These are phyloP conservation scores for Pseudocohnilembus persalinus DNA, from an alignment of 169 alveolate species.

Conservation along the genomic window DNA sequence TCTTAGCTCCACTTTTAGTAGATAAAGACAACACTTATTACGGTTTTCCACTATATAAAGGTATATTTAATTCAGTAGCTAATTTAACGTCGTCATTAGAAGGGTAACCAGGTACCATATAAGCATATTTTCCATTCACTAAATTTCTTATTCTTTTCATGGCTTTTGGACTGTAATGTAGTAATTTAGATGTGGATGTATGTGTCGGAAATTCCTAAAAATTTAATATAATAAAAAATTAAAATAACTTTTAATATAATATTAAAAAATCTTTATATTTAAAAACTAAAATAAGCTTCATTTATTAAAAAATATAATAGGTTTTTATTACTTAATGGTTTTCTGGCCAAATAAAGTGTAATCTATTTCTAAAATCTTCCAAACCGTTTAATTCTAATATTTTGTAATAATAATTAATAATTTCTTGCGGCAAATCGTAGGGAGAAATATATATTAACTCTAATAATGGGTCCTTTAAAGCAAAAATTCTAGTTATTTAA, in stretches of 20 bases:
- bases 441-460: constrained; percentile 66
- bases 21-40: constrained; percentile 64
- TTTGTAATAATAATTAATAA: constrained; percentile 67
- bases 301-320: no score
- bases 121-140: constrained; percentile 53
- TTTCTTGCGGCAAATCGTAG: constrained; percentile 68
- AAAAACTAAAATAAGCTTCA: no score
- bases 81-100: constrained; percentile 82
- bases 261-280: no score
- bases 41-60: constrained; percentile 80
- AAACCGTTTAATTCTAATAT: constrained; percentile 67
- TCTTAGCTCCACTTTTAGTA: constrained; percentile 82
- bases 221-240: no score
- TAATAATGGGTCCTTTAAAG: constrained; percentile 71
- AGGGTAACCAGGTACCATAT: constrained; percentile 79
- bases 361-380: constrained; percentile 51
- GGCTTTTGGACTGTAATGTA: constrained; percentile 70
- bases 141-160: constrained; percentile 58
- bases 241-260: no score
- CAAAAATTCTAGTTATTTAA: constrained; percentile 69
- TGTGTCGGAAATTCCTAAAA: constrained; percentile 60
- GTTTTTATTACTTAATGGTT: neutral
- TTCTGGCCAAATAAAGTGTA: constrained; percentile 68
- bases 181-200: constrained; percentile 52
- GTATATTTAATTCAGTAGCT: constrained; percentile 69